These are phyloP conservation scores for Volvariella surrecta DNA, from an alignment of 1,284 basidiomycete species.

Conservation along the genomic window DNA sequence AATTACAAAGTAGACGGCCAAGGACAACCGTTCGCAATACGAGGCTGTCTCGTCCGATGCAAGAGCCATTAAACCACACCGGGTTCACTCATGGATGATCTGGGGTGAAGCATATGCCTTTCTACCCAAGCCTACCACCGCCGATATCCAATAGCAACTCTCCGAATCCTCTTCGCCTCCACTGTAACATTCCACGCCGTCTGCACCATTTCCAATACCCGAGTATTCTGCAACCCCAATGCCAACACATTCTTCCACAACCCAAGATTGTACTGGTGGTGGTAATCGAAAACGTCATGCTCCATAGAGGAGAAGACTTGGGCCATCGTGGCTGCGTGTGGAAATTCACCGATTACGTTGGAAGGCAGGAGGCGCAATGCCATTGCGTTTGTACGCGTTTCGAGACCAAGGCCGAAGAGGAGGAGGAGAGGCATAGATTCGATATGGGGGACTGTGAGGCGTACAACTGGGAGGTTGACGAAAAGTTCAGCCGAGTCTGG, in stretches of 20 bases:
- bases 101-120: neutral
- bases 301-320: conserved; percentile 28
- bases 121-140: neutral
- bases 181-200: conserved; percentile 43
- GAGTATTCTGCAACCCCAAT: conserved; percentile 29
- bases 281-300: conserved; percentile 25
- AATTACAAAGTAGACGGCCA: too few relatives aligned
- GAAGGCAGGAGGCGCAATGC: conserved; percentile 32
- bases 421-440: conserved; percentile 31
- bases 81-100: neutral
- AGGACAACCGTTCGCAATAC: too few relatives aligned
- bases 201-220: conserved; percentile 32
- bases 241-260: conserved; percentile 45
- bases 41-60: too few relatives aligned
- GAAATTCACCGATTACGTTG: conserved; percentile 36
- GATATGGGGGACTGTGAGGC: conserved; percentile 28
- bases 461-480: conserved; percentile 18
- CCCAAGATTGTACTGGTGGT: conserved; percentile 33
- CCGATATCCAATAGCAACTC: conserved; percentile 6
- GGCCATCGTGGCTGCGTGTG: conserved; percentile 49
- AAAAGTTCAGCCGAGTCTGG: too few relatives aligned
- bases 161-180: conserved; percentile 32
- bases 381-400: conserved; percentile 27
- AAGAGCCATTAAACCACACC: neutral
- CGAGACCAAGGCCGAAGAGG: conserved; percentile 32